Base-by-base conservation (phyloP, 306 rosid genomes). In the Cucurbita moschata region DNA sequence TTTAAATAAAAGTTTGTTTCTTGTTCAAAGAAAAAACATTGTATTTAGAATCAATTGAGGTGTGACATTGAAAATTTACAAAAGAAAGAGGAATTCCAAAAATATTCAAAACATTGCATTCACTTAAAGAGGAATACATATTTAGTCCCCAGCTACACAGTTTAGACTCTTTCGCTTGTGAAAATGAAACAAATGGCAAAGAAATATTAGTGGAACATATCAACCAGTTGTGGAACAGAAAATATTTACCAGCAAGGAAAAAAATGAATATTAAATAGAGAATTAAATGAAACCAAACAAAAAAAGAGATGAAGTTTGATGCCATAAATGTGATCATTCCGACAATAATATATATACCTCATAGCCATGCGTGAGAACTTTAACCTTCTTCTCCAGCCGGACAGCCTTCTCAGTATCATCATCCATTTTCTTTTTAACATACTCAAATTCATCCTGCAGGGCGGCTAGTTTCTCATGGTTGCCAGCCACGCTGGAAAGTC, bases 401-500 rank as follows among this genome's bases (percentile, higher is more conserved):
- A 81, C 83, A 46, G 84, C 83, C 83, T 90, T 92, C 76, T 83
- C 90, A 63, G 86, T 88, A 79, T 89, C 98, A 73, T 88, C 96
- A 49, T 92, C 96, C 77, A 92, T 75, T 79, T 83, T 88, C 83
- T 71, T 84, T 72, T 83, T 90, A 79, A 85, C 89, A 72, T 79
- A 85, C 65, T 90, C 98, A 84, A 83, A 87, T 79, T 92, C 96
- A 83, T 60, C 79, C 85, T 90, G 98, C 85, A 88, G 81, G 62
- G 96, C 98, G 8, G 92, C 92, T 75, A 92, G 83, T 82, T 92
- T 92, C 83, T 92, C 98, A 83, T 71, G 71, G 82, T 87, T 87
- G 73, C 96, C 96, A 66, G 98, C 98, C 73, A 92, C 90, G 52
- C 96, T 92, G 16, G 98, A 90, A 54, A 87, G 82, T 60, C 92